A percentile compares a stretch with the other conserved stretches of the same genome.
Conservation (phyloP, 257 asterid genomes). For the Forsythia viridissima region DNA sequence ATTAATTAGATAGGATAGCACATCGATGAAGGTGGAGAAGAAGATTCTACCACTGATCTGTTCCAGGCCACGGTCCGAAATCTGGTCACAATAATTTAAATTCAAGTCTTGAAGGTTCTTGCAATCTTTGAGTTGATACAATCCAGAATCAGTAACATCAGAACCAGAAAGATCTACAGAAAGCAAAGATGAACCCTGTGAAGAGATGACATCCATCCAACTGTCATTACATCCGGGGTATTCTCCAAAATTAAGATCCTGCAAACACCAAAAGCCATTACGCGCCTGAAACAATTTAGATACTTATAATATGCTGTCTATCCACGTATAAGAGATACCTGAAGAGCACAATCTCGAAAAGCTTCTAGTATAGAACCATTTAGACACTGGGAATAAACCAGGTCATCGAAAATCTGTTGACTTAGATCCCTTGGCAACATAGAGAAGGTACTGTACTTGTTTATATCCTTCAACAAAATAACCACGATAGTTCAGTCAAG, state of each 20-base stretch:
- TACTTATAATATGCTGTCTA: background rate
- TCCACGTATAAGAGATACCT: slow-evolving; percentile 51
- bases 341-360: slow-evolving; percentile 95
- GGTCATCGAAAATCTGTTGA: slow-evolving; percentile 86
- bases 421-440: slow-evolving; percentile 88
- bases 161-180: slow-evolving; percentile 88
- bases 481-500: slow-evolving; percentile 17
- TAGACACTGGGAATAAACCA: slow-evolving; percentile 65
- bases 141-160: slow-evolving; percentile 75
- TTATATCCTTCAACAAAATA: slow-evolving; percentile 62
- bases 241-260: slow-evolving; percentile 90
- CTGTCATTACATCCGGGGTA: slow-evolving; percentile 68
- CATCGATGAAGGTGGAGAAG: background rate
- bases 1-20: background rate
- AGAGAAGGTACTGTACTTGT: slow-evolving; percentile 63
- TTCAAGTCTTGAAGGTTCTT: slow-evolving; percentile 62
- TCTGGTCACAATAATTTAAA: slow-evolving; percentile 77
- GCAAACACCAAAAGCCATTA: slow-evolving; percentile 29
- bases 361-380: slow-evolving; percentile 61
- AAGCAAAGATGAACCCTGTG: slow-evolving; percentile 86
- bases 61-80: slow-evolving; percentile 75
- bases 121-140: slow-evolving; percentile 68
- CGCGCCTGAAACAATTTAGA: slow-evolving; percentile 14
- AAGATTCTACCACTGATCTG: slow-evolving; percentile 55
- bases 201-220: slow-evolving; percentile 84